A percentile compares a stretch with the other conserved stretches of the same genome.
Evolutionary conservation across 2,329 filamentous ascomycete genomes (phyloP).

Genomic region (Iodosphaeria phyllophila): DNA sequence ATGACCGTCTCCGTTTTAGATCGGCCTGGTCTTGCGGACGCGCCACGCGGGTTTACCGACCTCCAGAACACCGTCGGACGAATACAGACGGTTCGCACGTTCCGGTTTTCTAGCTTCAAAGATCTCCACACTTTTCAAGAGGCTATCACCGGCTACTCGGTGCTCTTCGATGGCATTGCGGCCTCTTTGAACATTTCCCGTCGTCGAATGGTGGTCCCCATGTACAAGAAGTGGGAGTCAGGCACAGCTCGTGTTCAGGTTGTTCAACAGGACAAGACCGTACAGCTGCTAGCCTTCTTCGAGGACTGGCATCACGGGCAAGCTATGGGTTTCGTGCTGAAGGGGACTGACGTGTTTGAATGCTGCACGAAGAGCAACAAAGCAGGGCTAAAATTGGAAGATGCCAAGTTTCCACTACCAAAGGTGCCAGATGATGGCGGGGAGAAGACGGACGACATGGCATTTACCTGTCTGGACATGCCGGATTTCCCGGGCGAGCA

Average conservation of each 20-base stretch:
- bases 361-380: conserved; percentile 44
- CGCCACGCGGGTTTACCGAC: conserved; percentile 42
- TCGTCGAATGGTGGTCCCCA: conserved; percentile 74
- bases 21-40: conserved; percentile 40
- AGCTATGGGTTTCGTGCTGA: conserved; percentile 76
- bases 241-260: conserved; percentile 64
- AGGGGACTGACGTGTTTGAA: conserved; percentile 71
- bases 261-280: conserved; percentile 53
- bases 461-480: conserved; percentile 71
- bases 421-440: conserved; percentile 33
- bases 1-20: conserved; percentile 60
- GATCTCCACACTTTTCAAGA: conserved; percentile 65
- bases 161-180: conserved; percentile 57
- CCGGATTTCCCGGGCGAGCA: conserved; percentile 83
- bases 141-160: conserved; percentile 62
- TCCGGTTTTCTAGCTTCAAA: conserved; percentile 44
- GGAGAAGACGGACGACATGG: conserved; percentile 36
- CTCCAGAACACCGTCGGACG: conserved; percentile 35
- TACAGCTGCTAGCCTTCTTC: conserved; percentile 74
- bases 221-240: conserved; percentile 89
- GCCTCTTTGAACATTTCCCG: conserved; percentile 64
- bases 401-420: conserved; percentile 79
- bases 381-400: conserved; percentile 59
- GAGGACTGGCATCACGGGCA: conserved; percentile 73
- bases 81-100: conserved; percentile 49